phyloP scores from a whole-genome alignment of 495 filamentous ascomycete species.

The Talaromyces stipitatus region DNA sequence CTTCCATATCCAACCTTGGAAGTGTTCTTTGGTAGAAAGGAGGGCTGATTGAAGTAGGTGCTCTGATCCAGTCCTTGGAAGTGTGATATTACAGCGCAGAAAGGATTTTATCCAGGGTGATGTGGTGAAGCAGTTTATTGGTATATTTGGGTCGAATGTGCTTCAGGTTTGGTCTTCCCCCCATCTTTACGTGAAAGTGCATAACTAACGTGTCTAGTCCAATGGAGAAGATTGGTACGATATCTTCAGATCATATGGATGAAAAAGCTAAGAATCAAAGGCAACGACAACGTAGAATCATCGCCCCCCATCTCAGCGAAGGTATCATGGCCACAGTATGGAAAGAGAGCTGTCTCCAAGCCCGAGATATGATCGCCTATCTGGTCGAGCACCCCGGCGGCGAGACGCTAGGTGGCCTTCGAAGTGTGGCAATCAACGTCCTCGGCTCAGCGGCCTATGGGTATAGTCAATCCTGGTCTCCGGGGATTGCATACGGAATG shows the following conservation, averaged over 20 bases:
- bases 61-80: constrained; percentile 13
- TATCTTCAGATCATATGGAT: neutral
- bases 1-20: no score
- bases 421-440: constrained; percentile 32
- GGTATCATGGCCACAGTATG: constrained; percentile 27
- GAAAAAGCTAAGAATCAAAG: constrained; percentile 8
- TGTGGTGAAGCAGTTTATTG: constrained; percentile 15
- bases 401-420: constrained; percentile 17
- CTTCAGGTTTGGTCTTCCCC: constrained; percentile 17
- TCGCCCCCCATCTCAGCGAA: constrained; percentile 32
- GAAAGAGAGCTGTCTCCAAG: constrained; percentile 26
- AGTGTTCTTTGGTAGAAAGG: neutral
- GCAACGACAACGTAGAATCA: constrained; percentile 32
- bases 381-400: constrained; percentile 14
- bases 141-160: constrained; percentile 23
- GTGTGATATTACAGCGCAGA: constrained; percentile 17
- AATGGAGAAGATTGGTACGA: constrained; percentile 18
- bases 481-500: constrained; percentile 4
- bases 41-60: constrained; percentile 6
- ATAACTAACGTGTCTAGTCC: constrained; percentile 2
- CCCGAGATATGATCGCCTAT: constrained; percentile 19
- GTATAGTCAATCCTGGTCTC: constrained; percentile 21
- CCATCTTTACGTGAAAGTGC: neutral
- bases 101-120: constrained; percentile 21
- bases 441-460: constrained; percentile 30